Evolutionary conservation across 352 stramenopile genomes (phyloP), one percentile per base, ranked within the genome.

Genomic region (Sclerospora graminicola): DNA sequence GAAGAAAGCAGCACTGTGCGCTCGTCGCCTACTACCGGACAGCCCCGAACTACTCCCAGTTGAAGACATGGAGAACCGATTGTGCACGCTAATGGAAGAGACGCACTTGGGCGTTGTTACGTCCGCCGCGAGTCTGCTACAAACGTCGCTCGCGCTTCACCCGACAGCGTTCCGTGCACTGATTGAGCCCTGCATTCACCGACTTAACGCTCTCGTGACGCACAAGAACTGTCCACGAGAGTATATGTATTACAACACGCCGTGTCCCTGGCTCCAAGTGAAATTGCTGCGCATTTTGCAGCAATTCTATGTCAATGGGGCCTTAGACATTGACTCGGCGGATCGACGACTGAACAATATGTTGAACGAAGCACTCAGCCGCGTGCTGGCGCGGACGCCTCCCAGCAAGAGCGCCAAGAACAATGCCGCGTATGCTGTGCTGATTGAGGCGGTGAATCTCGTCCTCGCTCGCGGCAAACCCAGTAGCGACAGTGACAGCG

Each of bases 241-340:
- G 56, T 98, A 98, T 69, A 81, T 98, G 48, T 99, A 98, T 66
- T 98, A 98, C 77, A 82, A 92, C 29, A 97, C 91, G 28, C 85
- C 95, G 18, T 96, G 75, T 59, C 96, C 95, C 18, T 98, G 95
- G 93, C 70, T 98, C 27, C 94, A 98, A 66, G 95, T 95, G 26
- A 89, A 86, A 35, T 23, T 90, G 39, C 66, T 98, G 11, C 91
- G 93, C 39, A 85, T 97, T 40, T 56, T 98, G 43, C 90, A 98
- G 63, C 74, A 95, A 19, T 98, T 96, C 60, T 45, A 60, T 8
- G 44, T 40, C 11, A 51, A 53, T 19, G 86, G 86, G 0, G 58
- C 76, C 1, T 63, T 86, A 4, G 65, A 84, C 14, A 54, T 71
- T 26, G 52, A 78, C 27, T 72, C 49, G 7, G 44, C 53, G 2